Base-by-base conservation (phyloP, 2,329 filamentous ascomycete species). In the Fusarium sp. region DNA sequence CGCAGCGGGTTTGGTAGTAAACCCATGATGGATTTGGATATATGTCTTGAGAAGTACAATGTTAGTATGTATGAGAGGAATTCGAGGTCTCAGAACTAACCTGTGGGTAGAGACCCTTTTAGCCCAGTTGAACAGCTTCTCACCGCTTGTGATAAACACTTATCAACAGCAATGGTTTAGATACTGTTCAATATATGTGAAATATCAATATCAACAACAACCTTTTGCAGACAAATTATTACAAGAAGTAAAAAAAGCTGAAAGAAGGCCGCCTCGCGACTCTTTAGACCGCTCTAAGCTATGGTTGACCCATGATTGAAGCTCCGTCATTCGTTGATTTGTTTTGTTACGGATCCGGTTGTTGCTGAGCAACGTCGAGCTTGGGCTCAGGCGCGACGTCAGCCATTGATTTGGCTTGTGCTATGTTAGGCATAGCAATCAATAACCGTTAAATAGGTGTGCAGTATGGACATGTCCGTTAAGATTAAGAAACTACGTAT, bases 1-100 rank as follows among this genome's bases (percentile, higher is more conserved):
- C 83, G 82, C 67, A 86, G 72, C 39, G 80, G 80, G 59, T 82
- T 84, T 44, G 83, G 78, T 54, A 83, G 76, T 54, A 84, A 74
- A 55, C 82, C 85, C 85, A 88, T 89, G 61, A 67, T 75, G 61
- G 48, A 49, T 28, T 45, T 44, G 38, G 20, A 36, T 64, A 26
- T 65, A 19, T 55, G 28, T 48, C 43, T 56, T 67, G 32, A 21
- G 24, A 17, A 57, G 40, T 17, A 24, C 17, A 47, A 40, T 39
- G 44, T 69, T 23, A 64, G 54, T 34, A 38, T 26, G 20, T 51
- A 40, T 51, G 38, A 40, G n/a, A 57, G 48, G 46, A 69, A 61
- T 64, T 26, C 15, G 12, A 32, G 30, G 58, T 68, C 48, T 60
- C 38, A 26, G 36, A 24, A 48, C 38, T 57, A 30, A 49, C 68